Evolutionary conservation across 345 rosid genomes (phyloP).

Genomic region (Heritiera littoralis): DNA sequence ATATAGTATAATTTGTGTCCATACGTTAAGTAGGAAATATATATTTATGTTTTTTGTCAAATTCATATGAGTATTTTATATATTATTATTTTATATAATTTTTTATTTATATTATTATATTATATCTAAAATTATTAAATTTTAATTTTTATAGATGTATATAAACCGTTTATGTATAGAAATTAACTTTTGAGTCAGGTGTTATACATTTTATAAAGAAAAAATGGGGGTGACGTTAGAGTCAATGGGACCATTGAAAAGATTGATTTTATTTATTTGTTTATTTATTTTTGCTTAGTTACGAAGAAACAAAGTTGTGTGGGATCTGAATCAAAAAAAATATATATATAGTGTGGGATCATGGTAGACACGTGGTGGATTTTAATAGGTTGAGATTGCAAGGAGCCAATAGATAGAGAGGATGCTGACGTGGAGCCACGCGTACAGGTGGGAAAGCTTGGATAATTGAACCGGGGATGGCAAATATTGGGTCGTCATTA

Average conservation of each 20-base stretch:
- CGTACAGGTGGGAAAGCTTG: neutral
- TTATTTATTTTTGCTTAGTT: slow-evolving; percentile 29
- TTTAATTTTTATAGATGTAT: neutral
- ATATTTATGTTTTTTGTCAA: too few relatives aligned
- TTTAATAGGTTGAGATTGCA: neutral
- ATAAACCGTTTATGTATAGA: slow-evolving; percentile 13
- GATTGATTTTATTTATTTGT: neutral
- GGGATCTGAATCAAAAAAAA: too few relatives aligned
- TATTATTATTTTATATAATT: too few relatives aligned
- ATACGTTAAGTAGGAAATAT: too few relatives aligned
- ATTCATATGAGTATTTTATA: too few relatives aligned
- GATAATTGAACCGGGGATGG: slow-evolving; percentile 6
- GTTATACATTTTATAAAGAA: neutral
- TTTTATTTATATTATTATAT: too few relatives aligned
- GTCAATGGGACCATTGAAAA: slow-evolving; percentile 23
- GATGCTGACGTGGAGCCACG: slow-evolving; percentile 27
- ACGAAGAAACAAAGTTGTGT: slow-evolving; percentile 37
- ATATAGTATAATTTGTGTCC: too few relatives aligned
- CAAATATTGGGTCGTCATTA: neutral
- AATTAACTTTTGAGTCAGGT: slow-evolving; percentile 50
- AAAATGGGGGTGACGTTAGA: slow-evolving; percentile 18
- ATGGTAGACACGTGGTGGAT: neutral
- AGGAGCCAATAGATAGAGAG: slow-evolving; percentile 22
- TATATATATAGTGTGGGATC: neutral
- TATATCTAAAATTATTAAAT: too few relatives aligned